Conservation (phyloP, 768 basidiomycete genomes). For the Imleria badia region DNA sequence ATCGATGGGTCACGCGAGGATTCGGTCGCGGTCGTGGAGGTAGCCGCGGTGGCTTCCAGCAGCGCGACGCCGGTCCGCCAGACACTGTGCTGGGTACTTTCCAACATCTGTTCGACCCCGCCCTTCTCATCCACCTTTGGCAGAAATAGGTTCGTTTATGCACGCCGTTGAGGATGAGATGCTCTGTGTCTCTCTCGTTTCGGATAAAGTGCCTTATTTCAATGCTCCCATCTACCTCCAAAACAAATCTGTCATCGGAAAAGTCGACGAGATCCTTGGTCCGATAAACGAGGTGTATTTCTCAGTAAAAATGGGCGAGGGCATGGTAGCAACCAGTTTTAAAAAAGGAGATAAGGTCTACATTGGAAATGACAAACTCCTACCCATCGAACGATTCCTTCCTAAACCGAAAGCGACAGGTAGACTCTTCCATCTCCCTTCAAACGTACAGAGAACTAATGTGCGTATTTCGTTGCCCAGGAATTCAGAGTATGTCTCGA, state of each 20-base stretch:
- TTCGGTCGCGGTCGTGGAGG: constrained; percentile 61
- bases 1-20: constrained; percentile 53
- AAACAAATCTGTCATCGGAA: constrained; percentile 95
- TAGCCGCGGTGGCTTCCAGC: constrained; percentile 69
- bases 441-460: constrained; percentile 5
- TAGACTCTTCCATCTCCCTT: constrained; percentile 41
- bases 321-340: constrained; percentile 94
- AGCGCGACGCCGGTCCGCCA: constrained; percentile 75
- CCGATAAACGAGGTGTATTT: constrained; percentile 99
- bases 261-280: constrained; percentile 99
- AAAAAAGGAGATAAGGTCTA: constrained; percentile 98
- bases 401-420: constrained; percentile 90
- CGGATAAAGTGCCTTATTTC: constrained; percentile 97
- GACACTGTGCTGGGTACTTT: constrained; percentile 67
- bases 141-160: constrained; percentile 90
- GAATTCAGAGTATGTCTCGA: constrained; percentile 19
- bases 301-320: constrained; percentile 94
- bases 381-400: constrained; percentile 94
- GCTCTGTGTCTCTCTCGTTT: constrained; percentile 83
- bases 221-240: constrained; percentile 97
- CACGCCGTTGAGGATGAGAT: constrained; percentile 99
- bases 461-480: constrained; percentile 20
- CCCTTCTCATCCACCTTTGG: constrained; percentile 7
- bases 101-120: neutral
- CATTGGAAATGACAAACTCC: constrained; percentile 94